Conservation (phyloP, 2,329 filamentous ascomycete genomes). For the Emergomyces orientalis region DNA sequence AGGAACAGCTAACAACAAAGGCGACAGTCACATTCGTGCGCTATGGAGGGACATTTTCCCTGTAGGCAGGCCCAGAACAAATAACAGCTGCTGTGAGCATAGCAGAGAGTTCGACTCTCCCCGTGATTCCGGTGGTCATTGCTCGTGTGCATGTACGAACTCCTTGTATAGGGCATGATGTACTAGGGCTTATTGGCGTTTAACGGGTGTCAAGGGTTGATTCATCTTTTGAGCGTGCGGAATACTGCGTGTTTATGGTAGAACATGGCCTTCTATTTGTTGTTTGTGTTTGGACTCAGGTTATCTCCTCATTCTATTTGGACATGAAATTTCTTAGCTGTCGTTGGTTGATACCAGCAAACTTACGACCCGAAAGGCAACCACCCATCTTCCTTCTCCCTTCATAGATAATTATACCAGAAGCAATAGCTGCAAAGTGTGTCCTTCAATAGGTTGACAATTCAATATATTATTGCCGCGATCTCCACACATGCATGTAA, state of each 20-base stretch:
- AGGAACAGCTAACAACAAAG: neutral
- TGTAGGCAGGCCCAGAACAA: neutral
- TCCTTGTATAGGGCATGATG: neutral
- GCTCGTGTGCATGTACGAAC: neutral
- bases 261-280: neutral
- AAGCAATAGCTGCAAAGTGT: neutral
- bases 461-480: no score
- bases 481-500: no score
- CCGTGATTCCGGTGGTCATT: neutral
- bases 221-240: neutral
- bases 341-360: neutral
- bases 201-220: neutral
- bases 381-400: neutral
- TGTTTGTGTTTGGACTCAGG: neutral
- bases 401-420: neutral
- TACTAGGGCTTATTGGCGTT: neutral
- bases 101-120: neutral
- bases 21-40: neutral
- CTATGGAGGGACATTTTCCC: neutral
- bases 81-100: neutral
- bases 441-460: no score
- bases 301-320: neutral
- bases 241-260: neutral
- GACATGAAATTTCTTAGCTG: neutral
- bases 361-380: neutral